Conservation (phyloP, 2,329 filamentous ascomycete species). For the Fusarium virguliforme region DNA sequence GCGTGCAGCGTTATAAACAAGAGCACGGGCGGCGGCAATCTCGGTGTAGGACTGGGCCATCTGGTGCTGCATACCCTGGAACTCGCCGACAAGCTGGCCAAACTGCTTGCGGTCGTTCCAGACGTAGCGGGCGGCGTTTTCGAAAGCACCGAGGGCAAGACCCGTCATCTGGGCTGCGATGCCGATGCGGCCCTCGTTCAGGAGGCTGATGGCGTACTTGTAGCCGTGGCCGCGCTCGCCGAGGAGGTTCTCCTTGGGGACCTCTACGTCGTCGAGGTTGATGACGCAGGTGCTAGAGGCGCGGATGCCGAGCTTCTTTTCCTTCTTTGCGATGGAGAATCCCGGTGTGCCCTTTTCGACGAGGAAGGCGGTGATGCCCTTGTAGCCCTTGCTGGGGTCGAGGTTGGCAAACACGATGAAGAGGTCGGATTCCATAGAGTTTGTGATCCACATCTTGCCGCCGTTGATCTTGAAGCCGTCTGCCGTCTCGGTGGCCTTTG, state of each 20-base stretch:
- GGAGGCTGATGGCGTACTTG: slow-evolving; percentile 94
- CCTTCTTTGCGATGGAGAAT: slow-evolving; percentile 98
- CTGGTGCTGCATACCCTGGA: slow-evolving; percentile 99
- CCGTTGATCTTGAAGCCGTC: slow-evolving; percentile 90
- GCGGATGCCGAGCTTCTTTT: slow-evolving; percentile 98
- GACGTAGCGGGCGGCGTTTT: slow-evolving; percentile 92
- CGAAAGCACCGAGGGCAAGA: slow-evolving; percentile 92
- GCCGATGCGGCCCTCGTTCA: slow-evolving; percentile 98
- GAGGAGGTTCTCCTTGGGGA: slow-evolving; percentile 89
- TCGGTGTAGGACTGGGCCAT: slow-evolving; percentile 96
- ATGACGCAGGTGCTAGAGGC: slow-evolving; percentile 97
- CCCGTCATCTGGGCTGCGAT: slow-evolving; percentile 99
- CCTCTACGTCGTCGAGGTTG: slow-evolving; percentile 95
- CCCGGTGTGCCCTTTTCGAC: slow-evolving; percentile 91
- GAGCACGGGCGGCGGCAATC: slow-evolving; percentile 89
- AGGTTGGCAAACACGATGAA: slow-evolving; percentile 99
- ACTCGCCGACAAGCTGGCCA: slow-evolving; percentile 91
- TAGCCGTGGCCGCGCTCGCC: slow-evolving; percentile 93
- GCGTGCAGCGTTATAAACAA: slow-evolving; percentile 95
- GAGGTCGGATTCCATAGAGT: slow-evolving; percentile 92
- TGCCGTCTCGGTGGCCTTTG: slow-evolving; percentile 87
- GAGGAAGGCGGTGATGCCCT: slow-evolving; percentile 96
- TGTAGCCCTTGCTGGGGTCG: slow-evolving; percentile 92
- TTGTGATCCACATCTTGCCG: slow-evolving; percentile 99
- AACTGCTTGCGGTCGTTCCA: slow-evolving; percentile 99